Evolutionary conservation across 1,139 yeast species (phyloP), one percentile per base, ranked within the genome.

Genomic region (Yamadazyma aaseri): DNA sequence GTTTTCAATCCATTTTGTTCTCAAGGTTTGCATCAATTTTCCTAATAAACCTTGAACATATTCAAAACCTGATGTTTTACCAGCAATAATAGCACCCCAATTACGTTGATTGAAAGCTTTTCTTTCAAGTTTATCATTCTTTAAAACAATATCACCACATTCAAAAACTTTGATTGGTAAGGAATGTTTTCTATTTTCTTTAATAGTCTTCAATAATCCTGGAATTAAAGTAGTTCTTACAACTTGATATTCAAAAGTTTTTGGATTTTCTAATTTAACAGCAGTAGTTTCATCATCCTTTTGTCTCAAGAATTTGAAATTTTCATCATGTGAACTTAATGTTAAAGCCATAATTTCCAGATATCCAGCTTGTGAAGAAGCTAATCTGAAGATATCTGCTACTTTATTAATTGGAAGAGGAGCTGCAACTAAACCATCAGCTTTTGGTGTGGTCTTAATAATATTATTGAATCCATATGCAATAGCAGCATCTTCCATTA

Each of bases 401-500:
- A 94, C 76, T 61, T 86, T 87, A 70, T 92, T 92, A 54, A 94
- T 76, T 39, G 96, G 96, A 56, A 90, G 76, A 32, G 97, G 89
- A 38, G 85, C 73, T 12, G 96, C 96, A 45, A 86, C 83, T 39
- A 89, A 78, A 33, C 90, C 80, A 29, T 86, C 83, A 38, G 90
- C 73, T 47, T 80, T 70, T 41, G 95, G 94, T 58, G 84, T 84
- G 36, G 95, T 81, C 63, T 82, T 86, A 44, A 74, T 74, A 55
- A 94, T 74, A 59, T 86, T 87, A 65, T 90, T 86, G 72, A 83
- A 94, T 40, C 98, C 99, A 58, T 89, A 94, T 22, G 89, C 95
- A 56, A 94, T 84, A 34, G 97, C 98, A 31, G 90, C 96, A 61
- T 94, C 99, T 64, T 94, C 99, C 96, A 94, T 86, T 49, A 94